These are phyloP conservation scores for Auricularia auricula-judae DNA, from an alignment of 768 basidiomycete species.

Conservation along the genomic window DNA sequence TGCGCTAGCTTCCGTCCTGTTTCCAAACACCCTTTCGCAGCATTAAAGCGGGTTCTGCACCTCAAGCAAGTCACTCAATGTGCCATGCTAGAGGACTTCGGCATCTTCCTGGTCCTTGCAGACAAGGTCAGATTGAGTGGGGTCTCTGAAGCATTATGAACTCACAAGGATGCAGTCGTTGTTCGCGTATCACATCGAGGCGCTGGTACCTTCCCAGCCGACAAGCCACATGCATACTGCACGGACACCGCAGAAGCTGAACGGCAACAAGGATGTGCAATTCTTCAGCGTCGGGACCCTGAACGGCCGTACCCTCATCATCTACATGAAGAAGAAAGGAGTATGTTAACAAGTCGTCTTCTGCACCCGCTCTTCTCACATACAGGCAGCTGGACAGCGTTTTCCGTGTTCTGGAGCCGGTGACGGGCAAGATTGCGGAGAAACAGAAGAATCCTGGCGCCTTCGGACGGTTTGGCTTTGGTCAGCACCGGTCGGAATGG, in stretches of 20 bases:
- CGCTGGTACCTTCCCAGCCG: conserved; percentile 80
- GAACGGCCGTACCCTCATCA: conserved; percentile 77
- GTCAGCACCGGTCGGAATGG: conserved; percentile 82
- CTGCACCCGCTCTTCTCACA: conserved; percentile 4
- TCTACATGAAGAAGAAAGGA: conserved; percentile 94
- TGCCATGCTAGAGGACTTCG: conserved; percentile 92
- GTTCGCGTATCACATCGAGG: conserved; percentile 93
- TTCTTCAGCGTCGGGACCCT: conserved; percentile 92
- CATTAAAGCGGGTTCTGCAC: conserved; percentile 87
- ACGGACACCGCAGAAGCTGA: conserved; percentile 82
- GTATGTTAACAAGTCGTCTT: conserved; percentile 25
- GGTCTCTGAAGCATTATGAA: not conserved
- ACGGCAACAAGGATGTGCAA: conserved; percentile 83
- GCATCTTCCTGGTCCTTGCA: conserved; percentile 89
- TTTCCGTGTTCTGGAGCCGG: conserved; percentile 95
- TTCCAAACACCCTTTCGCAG: conserved; percentile 25
- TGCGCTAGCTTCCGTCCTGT: not conserved
- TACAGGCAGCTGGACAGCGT: conserved; percentile 62
- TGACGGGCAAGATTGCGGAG: conserved; percentile 81
- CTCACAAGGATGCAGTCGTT: conserved; percentile 42
- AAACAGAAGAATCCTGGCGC: conserved; percentile 58
- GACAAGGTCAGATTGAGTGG: conserved; percentile 52
- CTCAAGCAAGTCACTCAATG: conserved; percentile 90
- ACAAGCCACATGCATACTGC: conserved; percentile 47
- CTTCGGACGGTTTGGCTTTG: conserved; percentile 63